These are phyloP conservation scores for Diaporthe citrichinensis DNA, from an alignment of 2,329 filamentous ascomycete species.

Conservation along the genomic window DNA sequence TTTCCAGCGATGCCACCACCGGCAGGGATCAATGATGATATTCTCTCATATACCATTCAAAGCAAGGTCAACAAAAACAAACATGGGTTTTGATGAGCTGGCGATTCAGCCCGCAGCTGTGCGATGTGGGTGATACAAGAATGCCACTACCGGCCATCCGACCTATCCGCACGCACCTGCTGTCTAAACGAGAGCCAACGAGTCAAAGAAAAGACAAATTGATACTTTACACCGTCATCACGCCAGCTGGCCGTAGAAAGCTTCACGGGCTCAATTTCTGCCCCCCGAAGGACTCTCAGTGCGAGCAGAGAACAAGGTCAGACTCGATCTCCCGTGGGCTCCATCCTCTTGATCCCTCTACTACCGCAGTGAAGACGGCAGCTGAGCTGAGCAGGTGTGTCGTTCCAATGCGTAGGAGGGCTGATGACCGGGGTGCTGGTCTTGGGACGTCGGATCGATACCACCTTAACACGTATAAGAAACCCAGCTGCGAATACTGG, in stretches of 20 bases:
- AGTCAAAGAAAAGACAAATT: conserved; percentile 7
- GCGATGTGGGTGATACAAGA: background rate
- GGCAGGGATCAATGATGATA: conserved; percentile 8
- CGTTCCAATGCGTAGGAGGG: background rate
- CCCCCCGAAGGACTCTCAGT: background rate
- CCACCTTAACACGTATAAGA: background rate
- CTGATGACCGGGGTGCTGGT: background rate
- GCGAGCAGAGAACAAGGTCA: background rate
- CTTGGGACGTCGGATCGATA: conserved; percentile 19
- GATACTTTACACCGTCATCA: background rate
- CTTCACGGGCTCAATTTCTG: conserved; percentile 25
- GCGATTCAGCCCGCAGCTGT: background rate
- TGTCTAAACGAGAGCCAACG: background rate
- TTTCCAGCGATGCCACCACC: conserved; percentile 9
- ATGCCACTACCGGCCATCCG: background rate
- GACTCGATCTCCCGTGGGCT: background rate
- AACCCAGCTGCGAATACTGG: background rate
- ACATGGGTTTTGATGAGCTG: background rate
- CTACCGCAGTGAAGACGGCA: background rate
- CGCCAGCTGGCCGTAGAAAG: background rate
- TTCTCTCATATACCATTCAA: background rate
- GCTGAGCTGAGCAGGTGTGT: background rate
- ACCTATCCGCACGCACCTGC: background rate
- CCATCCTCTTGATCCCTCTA: background rate
- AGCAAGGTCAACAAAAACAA: no score